phyloP scores from a whole-genome alignment of 2,329 filamentous ascomycete species.

The Colletotrichum camelliae region DNA sequence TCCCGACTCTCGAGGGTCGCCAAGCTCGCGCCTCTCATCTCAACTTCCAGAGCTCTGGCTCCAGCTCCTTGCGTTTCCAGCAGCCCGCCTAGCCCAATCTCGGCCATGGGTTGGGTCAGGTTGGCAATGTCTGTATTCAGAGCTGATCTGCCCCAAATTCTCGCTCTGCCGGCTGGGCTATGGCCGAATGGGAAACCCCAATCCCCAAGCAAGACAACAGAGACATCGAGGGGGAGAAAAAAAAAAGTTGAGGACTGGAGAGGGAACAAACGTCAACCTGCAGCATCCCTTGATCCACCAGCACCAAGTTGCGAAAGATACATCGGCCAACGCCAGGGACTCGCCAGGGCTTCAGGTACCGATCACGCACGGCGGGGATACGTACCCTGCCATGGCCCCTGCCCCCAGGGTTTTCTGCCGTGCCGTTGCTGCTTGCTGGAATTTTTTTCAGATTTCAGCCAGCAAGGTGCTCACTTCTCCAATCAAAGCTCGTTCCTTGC shows the following conservation, averaged over 20 bases:
- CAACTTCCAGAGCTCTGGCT: neutral
- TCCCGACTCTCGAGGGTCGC: neutral
- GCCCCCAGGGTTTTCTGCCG: neutral
- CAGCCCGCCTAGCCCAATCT: neutral
- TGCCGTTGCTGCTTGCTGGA: conserved; percentile 3
- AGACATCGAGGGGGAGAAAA: neutral
- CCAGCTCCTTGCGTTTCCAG: neutral
- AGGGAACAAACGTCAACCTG: conserved; percentile 7
- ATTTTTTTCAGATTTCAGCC: neutral
- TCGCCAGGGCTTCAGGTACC: neutral
- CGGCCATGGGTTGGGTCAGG: neutral
- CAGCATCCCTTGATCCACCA: neutral
- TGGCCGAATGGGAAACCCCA: neutral
- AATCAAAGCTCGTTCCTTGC: conserved; percentile 1
- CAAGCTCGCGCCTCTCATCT: neutral
- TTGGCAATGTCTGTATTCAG: neutral
- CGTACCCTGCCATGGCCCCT: neutral
- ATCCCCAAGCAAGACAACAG: neutral
- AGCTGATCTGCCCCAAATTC: neutral
- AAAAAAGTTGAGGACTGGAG: conserved; percentile 1
- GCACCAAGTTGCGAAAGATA: neutral
- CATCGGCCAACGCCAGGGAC: neutral
- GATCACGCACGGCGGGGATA: neutral
- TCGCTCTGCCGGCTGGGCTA: neutral
- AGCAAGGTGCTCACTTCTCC: neutral